Percentiles rank a stretch among this genome's conserved stretches.
These are phyloP conservation scores for Fraxinus floribunda DNA, from an alignment of 305 asterid species.

Conservation along the genomic window DNA sequence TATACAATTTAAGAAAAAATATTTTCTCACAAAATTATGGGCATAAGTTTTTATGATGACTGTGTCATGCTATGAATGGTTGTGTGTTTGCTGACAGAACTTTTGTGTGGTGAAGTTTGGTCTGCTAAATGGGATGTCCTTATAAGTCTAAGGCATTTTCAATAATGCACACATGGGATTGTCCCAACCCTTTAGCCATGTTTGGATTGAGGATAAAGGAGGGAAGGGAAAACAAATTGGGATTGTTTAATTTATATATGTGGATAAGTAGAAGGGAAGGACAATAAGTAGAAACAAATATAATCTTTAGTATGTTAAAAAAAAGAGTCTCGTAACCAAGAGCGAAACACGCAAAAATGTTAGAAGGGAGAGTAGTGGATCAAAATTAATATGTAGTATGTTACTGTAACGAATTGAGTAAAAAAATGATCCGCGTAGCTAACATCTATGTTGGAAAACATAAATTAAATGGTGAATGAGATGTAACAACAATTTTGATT, in stretches of 20 bases:
- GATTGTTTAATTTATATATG: neutral
- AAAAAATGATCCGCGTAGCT: neutral
- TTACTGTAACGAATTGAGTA: neutral
- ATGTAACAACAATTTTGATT: no score
- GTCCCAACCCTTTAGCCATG: neutral
- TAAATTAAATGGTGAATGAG: no score
- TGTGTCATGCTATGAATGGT: neutral
- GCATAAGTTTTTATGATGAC: neutral
- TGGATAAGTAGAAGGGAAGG: neutral
- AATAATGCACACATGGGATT: slow-evolving; percentile 13
- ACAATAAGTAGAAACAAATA: no score
- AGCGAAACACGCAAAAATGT: neutral
- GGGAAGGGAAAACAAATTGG: neutral
- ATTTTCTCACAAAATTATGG: neutral
- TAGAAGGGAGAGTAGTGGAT: neutral
- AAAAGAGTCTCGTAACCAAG: neutral
- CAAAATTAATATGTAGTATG: neutral
- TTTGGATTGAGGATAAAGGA: neutral
- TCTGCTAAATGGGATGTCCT: neutral
- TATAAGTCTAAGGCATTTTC: slow-evolving; percentile 2
- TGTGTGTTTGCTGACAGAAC: neutral
- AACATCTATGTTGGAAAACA: neutral
- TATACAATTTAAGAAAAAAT: neutral
- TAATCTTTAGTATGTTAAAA: no score
- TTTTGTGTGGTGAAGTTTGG: neutral